phyloP scores from a whole-genome alignment of 306 rosid species.

The Fagus crenata region DNA sequence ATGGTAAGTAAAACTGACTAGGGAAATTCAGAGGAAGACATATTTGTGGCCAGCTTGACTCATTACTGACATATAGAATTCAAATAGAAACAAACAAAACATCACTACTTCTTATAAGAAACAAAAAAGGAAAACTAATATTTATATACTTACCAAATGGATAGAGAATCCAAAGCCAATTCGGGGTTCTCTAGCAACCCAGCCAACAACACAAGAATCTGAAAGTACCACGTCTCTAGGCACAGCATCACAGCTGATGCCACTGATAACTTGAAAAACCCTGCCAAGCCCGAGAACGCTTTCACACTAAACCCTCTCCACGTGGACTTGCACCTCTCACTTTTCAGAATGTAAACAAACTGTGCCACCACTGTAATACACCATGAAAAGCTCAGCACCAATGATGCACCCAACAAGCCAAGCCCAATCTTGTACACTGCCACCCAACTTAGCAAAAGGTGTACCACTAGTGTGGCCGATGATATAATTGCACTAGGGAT shows the following conservation, averaged over 20 bases:
- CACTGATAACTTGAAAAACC: conserved; percentile 60
- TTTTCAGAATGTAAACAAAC: conserved; percentile 58
- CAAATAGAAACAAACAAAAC: not conserved
- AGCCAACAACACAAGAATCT: conserved; percentile 71
- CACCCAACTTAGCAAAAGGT: conserved; percentile 55
- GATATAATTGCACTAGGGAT: conserved; percentile 73
- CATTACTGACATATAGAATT: not conserved
- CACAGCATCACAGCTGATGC: conserved; percentile 80
- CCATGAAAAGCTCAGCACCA: conserved; percentile 79
- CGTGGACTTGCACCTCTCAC: conserved; percentile 51
- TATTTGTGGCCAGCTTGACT: not conserved
- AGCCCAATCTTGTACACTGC: conserved; percentile 55
- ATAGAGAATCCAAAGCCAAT: conserved; percentile 66
- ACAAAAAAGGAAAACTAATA: too few relatives aligned
- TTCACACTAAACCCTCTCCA: conserved; percentile 59
- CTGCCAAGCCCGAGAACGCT: conserved; percentile 50
- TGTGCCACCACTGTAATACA: conserved; percentile 70
- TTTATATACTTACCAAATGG: conserved; percentile 59
- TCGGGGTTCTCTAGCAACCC: conserved; percentile 71
- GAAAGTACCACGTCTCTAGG: conserved; percentile 74
- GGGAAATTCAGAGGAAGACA: not conserved
- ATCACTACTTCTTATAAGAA: not conserved
- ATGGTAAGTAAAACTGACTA: not conserved
- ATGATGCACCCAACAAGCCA: conserved; percentile 66
- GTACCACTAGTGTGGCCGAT: conserved; percentile 44